phyloP scores from a whole-genome alignment of 1,284 basidiomycete genomes.

The Chalciporus sp. region DNA sequence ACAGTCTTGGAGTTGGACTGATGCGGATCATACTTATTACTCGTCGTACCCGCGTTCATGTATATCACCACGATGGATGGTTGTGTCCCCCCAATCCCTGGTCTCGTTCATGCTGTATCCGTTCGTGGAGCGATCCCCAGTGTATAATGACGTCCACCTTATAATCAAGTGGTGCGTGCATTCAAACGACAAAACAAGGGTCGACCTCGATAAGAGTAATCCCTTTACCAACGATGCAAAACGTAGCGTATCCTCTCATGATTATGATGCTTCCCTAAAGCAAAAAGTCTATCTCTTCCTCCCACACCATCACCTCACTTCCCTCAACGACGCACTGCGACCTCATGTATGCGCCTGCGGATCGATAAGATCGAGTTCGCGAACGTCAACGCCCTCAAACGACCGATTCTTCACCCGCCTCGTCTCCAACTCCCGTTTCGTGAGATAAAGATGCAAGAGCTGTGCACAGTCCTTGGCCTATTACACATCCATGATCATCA shows the following conservation, averaged over 20 bases:
- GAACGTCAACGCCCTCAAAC: slow-evolving; percentile 68
- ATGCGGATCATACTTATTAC: slow-evolving; percentile 2
- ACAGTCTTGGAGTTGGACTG: slow-evolving; percentile 57
- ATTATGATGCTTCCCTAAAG: no score
- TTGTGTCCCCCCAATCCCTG: background rate
- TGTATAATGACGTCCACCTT: no score
- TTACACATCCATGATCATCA: no score
- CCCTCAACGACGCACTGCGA: no score
- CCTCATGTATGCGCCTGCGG: slow-evolving; percentile 27
- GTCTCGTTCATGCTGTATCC: slow-evolving; percentile 1
- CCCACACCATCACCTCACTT: no score
- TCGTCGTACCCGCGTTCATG: background rate
- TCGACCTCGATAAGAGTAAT: no score
- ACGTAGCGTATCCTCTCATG: no score
- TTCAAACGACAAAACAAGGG: no score
- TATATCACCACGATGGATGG: background rate
- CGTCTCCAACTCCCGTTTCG: slow-evolving; percentile 68
- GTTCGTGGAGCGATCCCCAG: background rate
- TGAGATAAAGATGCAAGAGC: slow-evolving; percentile 65
- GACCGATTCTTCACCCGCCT: slow-evolving; percentile 65
- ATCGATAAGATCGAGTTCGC: slow-evolving; percentile 62
- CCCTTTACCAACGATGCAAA: no score
- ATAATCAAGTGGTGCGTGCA: no score
- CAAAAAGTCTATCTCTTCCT: no score
- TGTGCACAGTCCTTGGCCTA: slow-evolving; percentile 68